Evolutionary conservation across 225 moss, liverwort and hornwort species (phyloP).

Genomic region (Sphagnum tenellum): DNA sequence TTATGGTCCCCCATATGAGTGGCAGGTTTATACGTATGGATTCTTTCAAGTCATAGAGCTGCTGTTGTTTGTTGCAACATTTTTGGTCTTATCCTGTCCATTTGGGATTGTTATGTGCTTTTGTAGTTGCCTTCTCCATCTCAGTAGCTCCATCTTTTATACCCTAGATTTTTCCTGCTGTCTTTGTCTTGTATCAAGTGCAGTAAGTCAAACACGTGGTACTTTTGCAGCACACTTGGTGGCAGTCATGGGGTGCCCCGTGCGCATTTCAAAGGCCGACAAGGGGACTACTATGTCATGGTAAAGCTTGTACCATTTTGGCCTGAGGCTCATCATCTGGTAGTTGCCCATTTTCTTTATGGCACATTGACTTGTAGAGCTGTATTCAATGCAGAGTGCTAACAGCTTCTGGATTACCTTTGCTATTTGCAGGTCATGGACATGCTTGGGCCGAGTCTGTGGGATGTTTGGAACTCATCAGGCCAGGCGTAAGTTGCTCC

Average conservation of each 20-base stretch:
- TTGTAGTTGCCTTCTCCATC: too few species aligned
- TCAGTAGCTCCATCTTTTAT: too few species aligned
- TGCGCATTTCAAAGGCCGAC: constrained; percentile 92
- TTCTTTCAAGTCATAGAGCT: too few species aligned
- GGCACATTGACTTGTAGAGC: too few species aligned
- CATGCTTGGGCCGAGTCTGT: constrained; percentile 97
- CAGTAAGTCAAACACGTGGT: background rate
- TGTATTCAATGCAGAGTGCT: too few species aligned
- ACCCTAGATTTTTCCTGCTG: too few species aligned
- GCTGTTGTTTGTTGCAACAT: too few species aligned
- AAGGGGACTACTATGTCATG: constrained; percentile 99
- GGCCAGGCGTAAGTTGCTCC: constrained; percentile 76
- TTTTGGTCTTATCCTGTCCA: too few species aligned
- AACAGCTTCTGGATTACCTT: background rate
- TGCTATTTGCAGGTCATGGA: constrained; percentile 71
- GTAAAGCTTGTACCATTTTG: constrained; percentile 18
- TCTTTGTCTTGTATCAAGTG: too few species aligned
- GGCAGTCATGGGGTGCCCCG: constrained; percentile 98
- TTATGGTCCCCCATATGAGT: constrained; percentile 98
- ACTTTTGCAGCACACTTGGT: constrained; percentile 67
- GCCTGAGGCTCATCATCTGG: too few species aligned
- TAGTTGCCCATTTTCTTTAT: too few species aligned
- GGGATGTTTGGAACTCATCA: constrained; percentile 99
- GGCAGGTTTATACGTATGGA: constrained; percentile 97
- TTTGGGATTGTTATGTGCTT: too few species aligned